Evolutionary conservation across 140 eudicot species (phyloP).

Genomic region (Anethum foeniculum): DNA sequence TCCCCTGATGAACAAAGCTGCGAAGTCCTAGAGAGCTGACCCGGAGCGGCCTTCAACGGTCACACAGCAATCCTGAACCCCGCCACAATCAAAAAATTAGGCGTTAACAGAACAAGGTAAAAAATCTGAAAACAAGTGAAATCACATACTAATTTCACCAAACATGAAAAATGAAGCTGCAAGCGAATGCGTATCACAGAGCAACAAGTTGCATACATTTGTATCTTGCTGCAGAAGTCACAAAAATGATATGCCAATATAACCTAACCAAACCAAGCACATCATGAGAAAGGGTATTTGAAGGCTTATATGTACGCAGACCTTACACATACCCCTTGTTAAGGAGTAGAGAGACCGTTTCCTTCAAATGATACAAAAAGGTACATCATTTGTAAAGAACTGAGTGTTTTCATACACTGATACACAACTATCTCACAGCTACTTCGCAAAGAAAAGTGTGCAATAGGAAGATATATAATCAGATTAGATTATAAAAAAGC

Average conservation of each 20-base stretch:
- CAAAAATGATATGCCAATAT: neutral
- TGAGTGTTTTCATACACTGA: neutral
- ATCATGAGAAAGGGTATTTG: neutral
- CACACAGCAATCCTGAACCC: neutral
- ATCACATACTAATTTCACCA: neutral
- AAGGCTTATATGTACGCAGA: neutral
- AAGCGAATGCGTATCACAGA: neutral
- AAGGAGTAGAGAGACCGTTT: neutral
- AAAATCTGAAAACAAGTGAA: neutral
- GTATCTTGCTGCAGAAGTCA: neutral
- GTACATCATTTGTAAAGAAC: neutral
- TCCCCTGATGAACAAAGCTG: slow-evolving; percentile 2
- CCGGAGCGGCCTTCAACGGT: neutral
- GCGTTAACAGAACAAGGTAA: neutral
- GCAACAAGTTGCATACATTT: neutral
- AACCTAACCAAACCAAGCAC: neutral
- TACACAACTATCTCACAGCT: neutral
- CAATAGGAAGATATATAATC: neutral
- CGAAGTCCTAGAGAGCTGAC: neutral
- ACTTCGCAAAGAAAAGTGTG: neutral
- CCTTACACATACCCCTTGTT: neutral
- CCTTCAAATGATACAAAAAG: neutral
- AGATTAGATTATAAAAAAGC: neutral
- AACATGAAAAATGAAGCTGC: neutral
- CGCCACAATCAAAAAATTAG: neutral